phyloP scores from a whole-genome alignment of 2,329 filamentous ascomycete species.

The Colletotrichum falcatum region DNA sequence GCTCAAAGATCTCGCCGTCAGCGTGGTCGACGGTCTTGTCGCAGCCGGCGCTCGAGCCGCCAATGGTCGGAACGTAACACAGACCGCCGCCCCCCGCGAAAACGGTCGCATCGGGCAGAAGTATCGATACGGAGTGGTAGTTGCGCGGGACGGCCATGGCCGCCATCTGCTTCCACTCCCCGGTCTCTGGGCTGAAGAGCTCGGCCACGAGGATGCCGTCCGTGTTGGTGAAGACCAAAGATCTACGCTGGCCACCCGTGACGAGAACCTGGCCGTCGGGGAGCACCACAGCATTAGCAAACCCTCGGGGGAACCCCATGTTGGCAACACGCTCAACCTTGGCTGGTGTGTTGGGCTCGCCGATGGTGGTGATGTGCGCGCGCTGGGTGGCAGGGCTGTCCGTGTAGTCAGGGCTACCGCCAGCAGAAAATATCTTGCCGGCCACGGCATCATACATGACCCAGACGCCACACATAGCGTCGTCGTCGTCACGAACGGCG shows the following conservation, averaged over 20 bases:
- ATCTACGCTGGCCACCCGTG: slow-evolving; percentile 58
- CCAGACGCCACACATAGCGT: slow-evolving; percentile 66
- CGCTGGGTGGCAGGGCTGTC: slow-evolving; percentile 55
- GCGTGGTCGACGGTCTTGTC: slow-evolving; percentile 61
- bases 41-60: slow-evolving; percentile 47
- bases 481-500: slow-evolving; percentile 56
- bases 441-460: slow-evolving; percentile 70
- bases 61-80: slow-evolving; percentile 51
- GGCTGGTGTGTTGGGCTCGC: slow-evolving; percentile 43
- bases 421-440: slow-evolving; percentile 67
- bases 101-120: slow-evolving; percentile 63
- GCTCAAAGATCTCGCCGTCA: slow-evolving; percentile 67
- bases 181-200: slow-evolving; percentile 57
- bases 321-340: slow-evolving; percentile 46
- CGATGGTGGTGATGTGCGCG: slow-evolving; percentile 64
- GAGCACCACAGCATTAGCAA: slow-evolving; percentile 60
- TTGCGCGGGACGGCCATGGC: slow-evolving; percentile 56
- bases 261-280: slow-evolving; percentile 62
- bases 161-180: slow-evolving; percentile 54
- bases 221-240: slow-evolving; percentile 58
- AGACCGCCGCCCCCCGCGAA: slow-evolving; percentile 65
- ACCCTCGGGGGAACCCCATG: slow-evolving; percentile 55
- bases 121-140: slow-evolving; percentile 63
- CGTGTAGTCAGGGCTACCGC: slow-evolving; percentile 62
- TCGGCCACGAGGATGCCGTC: slow-evolving; percentile 57